These are phyloP conservation scores for Kodamaea neixiangensis DNA, from an alignment of 805 yeast genomes.

Conservation along the genomic window DNA sequence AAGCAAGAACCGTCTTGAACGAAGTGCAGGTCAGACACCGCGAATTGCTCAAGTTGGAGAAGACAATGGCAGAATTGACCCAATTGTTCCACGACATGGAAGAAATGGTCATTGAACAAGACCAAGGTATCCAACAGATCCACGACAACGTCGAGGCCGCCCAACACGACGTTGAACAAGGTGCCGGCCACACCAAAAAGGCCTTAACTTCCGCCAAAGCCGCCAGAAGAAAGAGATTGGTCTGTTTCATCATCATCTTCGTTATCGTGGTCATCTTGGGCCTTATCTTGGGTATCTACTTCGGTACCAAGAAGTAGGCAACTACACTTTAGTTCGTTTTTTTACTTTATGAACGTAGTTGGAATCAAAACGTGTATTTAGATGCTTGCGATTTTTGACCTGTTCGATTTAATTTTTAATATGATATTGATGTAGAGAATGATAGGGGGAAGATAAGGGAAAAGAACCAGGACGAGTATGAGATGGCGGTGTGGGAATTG, in stretches of 20 bases:
- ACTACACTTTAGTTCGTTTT: background rate
- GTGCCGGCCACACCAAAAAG: conserved; percentile 89
- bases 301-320: conserved; percentile 29
- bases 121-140: conserved; percentile 78
- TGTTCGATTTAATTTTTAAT: background rate
- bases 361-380: background rate
- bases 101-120: conserved; percentile 93
- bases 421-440: background rate
- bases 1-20: conserved; percentile 90
- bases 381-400: background rate
- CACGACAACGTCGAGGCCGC: conserved; percentile 81
- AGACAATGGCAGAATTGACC: conserved; percentile 92
- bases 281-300: conserved; percentile 66
- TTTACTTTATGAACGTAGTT: background rate
- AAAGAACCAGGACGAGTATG: too few species aligned
- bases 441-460: too few species aligned
- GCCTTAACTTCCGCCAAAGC: conserved; percentile 87
- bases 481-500: too few species aligned
- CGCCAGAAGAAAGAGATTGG: conserved; percentile 88
- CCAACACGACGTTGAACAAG: conserved; percentile 88
- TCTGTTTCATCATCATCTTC: conserved; percentile 70
- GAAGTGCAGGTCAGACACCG: conserved; percentile 96
- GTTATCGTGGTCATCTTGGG: conserved; percentile 64
- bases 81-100: conserved; percentile 96
- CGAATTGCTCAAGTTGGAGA: conserved; percentile 91